phyloP scores from a whole-genome alignment of 2,329 filamentous ascomycete genomes.

The Cytospora piceicola region DNA sequence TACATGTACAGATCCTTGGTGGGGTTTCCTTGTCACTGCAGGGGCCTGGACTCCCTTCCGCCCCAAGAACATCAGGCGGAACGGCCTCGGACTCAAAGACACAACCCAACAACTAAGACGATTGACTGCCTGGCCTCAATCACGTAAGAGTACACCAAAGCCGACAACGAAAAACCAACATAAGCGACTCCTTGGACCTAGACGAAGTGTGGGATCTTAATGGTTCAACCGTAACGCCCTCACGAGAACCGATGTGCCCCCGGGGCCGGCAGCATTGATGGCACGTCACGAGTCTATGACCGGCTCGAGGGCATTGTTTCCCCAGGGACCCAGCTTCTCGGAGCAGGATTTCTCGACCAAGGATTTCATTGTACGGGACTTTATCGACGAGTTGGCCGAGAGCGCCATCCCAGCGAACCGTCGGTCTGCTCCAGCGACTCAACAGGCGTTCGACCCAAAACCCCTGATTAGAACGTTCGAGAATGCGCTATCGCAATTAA shows the following conservation, averaged over 20 bases:
- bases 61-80: slow-evolving; percentile 9
- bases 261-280: slow-evolving; percentile 47
- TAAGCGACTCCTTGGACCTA: background rate
- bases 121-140: background rate
- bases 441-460: slow-evolving; percentile 82
- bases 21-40: background rate
- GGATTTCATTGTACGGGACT: slow-evolving; percentile 98
- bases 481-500: slow-evolving; percentile 69
- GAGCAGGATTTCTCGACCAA: slow-evolving; percentile 86
- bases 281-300: slow-evolving; percentile 38
- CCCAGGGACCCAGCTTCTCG: slow-evolving; percentile 79
- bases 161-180: background rate
- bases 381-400: slow-evolving; percentile 91
- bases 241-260: slow-evolving; percentile 35
- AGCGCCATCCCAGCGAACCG: slow-evolving; percentile 78
- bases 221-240: slow-evolving; percentile 13
- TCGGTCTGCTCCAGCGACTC: slow-evolving; percentile 69
- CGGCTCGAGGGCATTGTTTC: slow-evolving; percentile 70
- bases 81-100: slow-evolving; percentile 1
- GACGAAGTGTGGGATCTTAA: background rate
- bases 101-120: slow-evolving; percentile 10
- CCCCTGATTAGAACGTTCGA: slow-evolving; percentile 96
- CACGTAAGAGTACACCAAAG: background rate
- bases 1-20: background rate
- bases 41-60: slow-evolving; percentile 13